Conservation (phyloP, 306 rosid species). For the Lathyrus sativus region DNA sequence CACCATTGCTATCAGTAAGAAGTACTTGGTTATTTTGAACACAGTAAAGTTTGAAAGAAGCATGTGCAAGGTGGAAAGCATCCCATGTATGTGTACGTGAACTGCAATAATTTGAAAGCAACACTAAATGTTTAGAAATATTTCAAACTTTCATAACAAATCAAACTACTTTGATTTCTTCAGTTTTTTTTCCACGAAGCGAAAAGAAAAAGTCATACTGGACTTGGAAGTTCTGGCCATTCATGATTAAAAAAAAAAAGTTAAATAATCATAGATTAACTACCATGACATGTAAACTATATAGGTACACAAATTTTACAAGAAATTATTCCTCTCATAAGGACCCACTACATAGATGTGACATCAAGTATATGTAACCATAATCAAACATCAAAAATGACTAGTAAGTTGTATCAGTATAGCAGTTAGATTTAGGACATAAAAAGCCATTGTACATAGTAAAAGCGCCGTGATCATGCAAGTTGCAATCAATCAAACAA, state of each 20-base stretch:
- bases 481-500: constrained; percentile 28
- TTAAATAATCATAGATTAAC: constrained; percentile 9
- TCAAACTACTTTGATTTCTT: constrained; percentile 2
- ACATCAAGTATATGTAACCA: constrained; percentile 22
- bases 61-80: constrained; percentile 92
- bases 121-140: constrained; percentile 34
- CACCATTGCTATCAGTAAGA: constrained; percentile 46
- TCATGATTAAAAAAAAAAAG: constrained; percentile 30
- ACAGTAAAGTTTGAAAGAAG: constrained; percentile 84
- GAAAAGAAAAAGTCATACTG: constrained; percentile 10
- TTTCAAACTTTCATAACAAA: constrained; percentile 23
- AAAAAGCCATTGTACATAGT: constrained; percentile 12
- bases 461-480: constrained; percentile 11
- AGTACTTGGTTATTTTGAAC: constrained; percentile 49
- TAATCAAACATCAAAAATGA: constrained; percentile 23
- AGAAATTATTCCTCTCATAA: constrained; percentile 18
- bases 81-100: constrained; percentile 97
- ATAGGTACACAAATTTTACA: constrained; percentile 22
- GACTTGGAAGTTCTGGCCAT: constrained; percentile 2
- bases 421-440: constrained; percentile 10
- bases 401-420: constrained; percentile 12
- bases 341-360: constrained; percentile 24
- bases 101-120: constrained; percentile 58
- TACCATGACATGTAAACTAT: constrained; percentile 7
- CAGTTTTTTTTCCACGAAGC: not conserved